These are phyloP conservation scores for Aspergillus sp. DNA, from an alignment of 2,329 filamentous ascomycete genomes.

Conservation along the genomic window DNA sequence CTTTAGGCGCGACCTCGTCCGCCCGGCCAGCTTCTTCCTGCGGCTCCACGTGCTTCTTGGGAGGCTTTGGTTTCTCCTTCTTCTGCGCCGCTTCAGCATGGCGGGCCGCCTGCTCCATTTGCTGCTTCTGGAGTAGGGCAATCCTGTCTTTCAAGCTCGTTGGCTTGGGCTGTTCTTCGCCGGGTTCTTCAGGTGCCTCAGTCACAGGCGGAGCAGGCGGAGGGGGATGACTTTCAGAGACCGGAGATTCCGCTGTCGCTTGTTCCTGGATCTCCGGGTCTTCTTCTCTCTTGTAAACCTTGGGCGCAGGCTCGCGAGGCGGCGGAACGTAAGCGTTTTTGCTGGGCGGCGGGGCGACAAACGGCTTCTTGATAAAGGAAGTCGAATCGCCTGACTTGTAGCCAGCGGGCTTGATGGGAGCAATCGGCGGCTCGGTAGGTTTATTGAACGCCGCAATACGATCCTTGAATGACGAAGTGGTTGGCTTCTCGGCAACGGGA, in stretches of 20 bases:
- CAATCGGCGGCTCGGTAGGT: slow-evolving; percentile 68
- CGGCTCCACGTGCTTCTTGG: slow-evolving; percentile 54
- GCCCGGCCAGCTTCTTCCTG: slow-evolving; percentile 15
- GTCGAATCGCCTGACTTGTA: slow-evolving; percentile 47
- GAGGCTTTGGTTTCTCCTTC: slow-evolving; percentile 73
- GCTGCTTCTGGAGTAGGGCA: slow-evolving; percentile 85
- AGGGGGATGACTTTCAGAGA: slow-evolving; percentile 22
- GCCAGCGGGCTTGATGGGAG: slow-evolving; percentile 77
- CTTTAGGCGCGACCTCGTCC: no score
- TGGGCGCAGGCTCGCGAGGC: slow-evolving; percentile 59
- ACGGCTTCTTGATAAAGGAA: slow-evolving; percentile 89
- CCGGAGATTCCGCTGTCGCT: slow-evolving; percentile 22
- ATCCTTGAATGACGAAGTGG: slow-evolving; percentile 73
- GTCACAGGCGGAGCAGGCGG: slow-evolving; percentile 22
- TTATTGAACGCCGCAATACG: slow-evolving; percentile 97
- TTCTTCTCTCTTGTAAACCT: slow-evolving; percentile 77
- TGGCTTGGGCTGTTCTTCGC: slow-evolving; percentile 77
- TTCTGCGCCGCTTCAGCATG: slow-evolving; percentile 69
- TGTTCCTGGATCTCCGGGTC: slow-evolving; percentile 49
- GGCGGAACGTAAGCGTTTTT: slow-evolving; percentile 83
- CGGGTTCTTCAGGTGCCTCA: slow-evolving; percentile 44
- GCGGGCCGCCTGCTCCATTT: slow-evolving; percentile 76
- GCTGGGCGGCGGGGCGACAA: slow-evolving; percentile 88
- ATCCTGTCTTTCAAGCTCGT: slow-evolving; percentile 92
- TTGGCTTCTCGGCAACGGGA: slow-evolving; percentile 61